phyloP scores from a whole-genome alignment of 768 basidiomycete genomes.

The Russula emetica region DNA sequence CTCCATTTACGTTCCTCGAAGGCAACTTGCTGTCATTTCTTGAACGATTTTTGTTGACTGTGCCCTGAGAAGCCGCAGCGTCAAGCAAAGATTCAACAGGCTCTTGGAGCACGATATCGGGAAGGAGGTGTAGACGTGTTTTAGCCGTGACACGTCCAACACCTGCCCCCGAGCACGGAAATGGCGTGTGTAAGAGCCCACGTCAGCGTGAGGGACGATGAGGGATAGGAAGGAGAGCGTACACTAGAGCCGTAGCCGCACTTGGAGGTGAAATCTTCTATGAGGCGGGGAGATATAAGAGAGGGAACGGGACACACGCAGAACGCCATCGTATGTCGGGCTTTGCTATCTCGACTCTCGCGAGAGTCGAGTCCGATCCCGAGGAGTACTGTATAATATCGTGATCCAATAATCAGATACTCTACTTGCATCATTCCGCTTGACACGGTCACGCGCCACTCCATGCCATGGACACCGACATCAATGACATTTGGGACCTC shows the following conservation, averaged over 20 bases:
- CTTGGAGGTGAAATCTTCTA: neutral
- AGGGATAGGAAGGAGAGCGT: conserved; percentile 28
- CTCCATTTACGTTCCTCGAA: conserved; percentile 46
- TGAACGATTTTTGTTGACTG: conserved; percentile 33
- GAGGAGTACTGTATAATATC: neutral
- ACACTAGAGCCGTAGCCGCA: conserved; percentile 49
- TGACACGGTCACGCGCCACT: conserved; percentile 5
- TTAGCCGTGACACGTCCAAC: conserved; percentile 88
- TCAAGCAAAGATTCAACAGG: conserved; percentile 76
- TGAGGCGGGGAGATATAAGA: neutral
- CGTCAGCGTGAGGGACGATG: conserved; percentile 13
- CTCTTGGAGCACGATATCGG: conserved; percentile 85
- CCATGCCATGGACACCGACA: conserved; percentile 32
- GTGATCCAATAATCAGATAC: neutral
- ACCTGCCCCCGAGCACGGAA: conserved; percentile 85
- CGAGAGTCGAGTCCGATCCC: too few species aligned
- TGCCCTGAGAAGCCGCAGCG: conserved; percentile 52
- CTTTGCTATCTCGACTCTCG: too few species aligned
- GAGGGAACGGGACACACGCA: conserved; percentile 45
- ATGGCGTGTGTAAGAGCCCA: conserved; percentile 34
- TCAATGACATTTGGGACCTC: conserved; percentile 58
- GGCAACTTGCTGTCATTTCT: conserved; percentile 17
- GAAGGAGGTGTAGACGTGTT: conserved; percentile 83
- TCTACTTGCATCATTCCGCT: too few species aligned
- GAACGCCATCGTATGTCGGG: conserved; percentile 80